Conservation (phyloP, 192 early-diverging fungal genomes). For the Coemansia sp. region DNA sequence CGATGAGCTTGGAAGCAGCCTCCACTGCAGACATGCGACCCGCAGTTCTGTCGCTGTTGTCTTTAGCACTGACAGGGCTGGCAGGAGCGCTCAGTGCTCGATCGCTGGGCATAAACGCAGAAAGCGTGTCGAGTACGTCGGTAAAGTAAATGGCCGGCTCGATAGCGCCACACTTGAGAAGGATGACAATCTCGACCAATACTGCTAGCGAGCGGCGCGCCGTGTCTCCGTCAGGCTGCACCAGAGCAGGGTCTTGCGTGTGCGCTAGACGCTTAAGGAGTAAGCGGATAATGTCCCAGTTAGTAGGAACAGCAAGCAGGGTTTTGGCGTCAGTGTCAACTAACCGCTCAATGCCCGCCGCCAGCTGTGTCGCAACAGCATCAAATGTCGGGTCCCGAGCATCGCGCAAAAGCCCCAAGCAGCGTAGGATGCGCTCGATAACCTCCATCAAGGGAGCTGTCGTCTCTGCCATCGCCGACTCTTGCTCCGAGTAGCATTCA, state of each 20-base stretch:
- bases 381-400: constrained; percentile 54
- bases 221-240: constrained; percentile 9
- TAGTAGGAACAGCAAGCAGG: constrained; percentile 13
- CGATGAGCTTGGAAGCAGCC: constrained; percentile 30
- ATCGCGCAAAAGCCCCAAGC: constrained; percentile 54
- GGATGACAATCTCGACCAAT: constrained; percentile 33
- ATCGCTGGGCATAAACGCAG: constrained; percentile 41
- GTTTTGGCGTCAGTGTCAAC: constrained; percentile 20
- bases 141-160: constrained; percentile 30
- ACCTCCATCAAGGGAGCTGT: constrained; percentile 11
- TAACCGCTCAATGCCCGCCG: constrained; percentile 30
- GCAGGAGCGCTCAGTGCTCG: constrained; percentile 17
- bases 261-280: constrained; percentile 45
- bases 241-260: constrained; percentile 12
- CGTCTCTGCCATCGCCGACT: constrained; percentile 8
- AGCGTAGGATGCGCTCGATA: constrained; percentile 40
- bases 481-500: constrained; percentile 9
- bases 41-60: background rate
- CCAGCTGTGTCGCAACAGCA: constrained; percentile 31
- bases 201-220: constrained; percentile 21
- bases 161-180: constrained; percentile 36
- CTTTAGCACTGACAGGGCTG: background rate
- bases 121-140: constrained; percentile 33
- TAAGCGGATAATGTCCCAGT: constrained; percentile 44
- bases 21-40: constrained; percentile 22